Percentiles rank a stretch among this genome's conserved stretches.
Evolutionary conservation across 75 land plant genomes (phyloP).

Genomic region (Pinus taeda): DNA sequence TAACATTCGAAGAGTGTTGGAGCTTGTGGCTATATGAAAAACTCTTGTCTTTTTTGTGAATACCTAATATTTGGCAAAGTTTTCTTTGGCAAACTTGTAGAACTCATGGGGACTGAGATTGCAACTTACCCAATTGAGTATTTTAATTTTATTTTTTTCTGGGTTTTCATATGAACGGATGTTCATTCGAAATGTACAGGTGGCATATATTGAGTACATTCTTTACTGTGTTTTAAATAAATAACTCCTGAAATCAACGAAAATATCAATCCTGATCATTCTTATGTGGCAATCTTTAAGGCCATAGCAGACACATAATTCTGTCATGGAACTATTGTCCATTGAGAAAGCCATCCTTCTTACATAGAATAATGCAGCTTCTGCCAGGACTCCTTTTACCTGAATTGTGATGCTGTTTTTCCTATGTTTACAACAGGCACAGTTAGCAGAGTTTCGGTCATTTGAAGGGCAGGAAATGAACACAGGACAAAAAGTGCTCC

Average conservation of each 20-base stretch:
- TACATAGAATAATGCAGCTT: background rate
- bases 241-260: background rate
- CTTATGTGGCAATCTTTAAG: background rate
- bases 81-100: too few species aligned
- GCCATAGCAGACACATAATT: background rate
- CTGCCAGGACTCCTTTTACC: background rate
- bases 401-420: background rate
- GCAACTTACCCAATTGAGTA: background rate
- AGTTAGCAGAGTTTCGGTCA: constrained; percentile 75
- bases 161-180: background rate
- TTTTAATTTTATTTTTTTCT: background rate
- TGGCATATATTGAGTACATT: background rate
- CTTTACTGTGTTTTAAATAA: background rate
- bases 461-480: constrained; percentile 89
- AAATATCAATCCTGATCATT: background rate
- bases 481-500: constrained; percentile 72
- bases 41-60: too few species aligned
- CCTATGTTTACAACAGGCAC: constrained; percentile 41
- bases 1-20: too few species aligned
- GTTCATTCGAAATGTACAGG: background rate
- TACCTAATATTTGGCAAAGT: too few species aligned
- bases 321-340: background rate
- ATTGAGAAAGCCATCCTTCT: background rate
- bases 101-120: too few species aligned
- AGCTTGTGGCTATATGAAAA: too few species aligned